Evolutionary conservation across 352 stramenopile species (phyloP), one percentile per base, ranked within the genome.

Genomic region (Phytopythium ostracodes): DNA sequence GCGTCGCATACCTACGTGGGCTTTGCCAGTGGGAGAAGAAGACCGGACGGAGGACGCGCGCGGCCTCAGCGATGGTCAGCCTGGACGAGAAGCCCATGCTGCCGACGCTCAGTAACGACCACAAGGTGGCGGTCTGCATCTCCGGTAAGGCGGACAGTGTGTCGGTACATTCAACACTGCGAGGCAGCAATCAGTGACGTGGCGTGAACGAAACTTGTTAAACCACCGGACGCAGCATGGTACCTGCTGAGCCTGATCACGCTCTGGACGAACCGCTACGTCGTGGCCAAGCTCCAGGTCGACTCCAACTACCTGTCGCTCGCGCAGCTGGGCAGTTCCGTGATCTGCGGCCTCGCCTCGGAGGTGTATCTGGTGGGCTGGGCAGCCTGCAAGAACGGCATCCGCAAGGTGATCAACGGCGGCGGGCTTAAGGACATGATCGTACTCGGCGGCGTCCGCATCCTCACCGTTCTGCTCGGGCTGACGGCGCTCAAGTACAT

Each of bases 401-500:
- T 87, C 59, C 69, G 61, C 44, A 81, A 87, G 63, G 63, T 88
- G 22, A 52, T 88, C 47, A 61, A 70, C 20, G 71, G 90, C 42
- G 79, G 83, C 49, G 72, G 77, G 17, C 74, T 90, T 27, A 92
- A 91, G 64, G 84, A 94, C 72, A 94, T 94, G 79, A 64, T 92
- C 31, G 64, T 92, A 44, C 79, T 94, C n/a, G 80, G 84, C 51
- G 76, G 69, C 25, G 82, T 96, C 27, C 87, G 91, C 49, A 91
- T 92, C 52, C 70, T 95, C 54, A 96, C 90, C 0, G 84, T 97
- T 18, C 66, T 97, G n/a, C 67, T 97, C 14, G 88, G 88, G 14
- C 83, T 97, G 38, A 95, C 91, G 17, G 85, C 91, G 57, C 82
- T 97, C 36, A 92, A 96, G 68, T 96, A 97, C 65, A 96, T 97